Base-by-base conservation (phyloP, 129 eudicot genomes). In the Pittosporum tobira region DNA sequence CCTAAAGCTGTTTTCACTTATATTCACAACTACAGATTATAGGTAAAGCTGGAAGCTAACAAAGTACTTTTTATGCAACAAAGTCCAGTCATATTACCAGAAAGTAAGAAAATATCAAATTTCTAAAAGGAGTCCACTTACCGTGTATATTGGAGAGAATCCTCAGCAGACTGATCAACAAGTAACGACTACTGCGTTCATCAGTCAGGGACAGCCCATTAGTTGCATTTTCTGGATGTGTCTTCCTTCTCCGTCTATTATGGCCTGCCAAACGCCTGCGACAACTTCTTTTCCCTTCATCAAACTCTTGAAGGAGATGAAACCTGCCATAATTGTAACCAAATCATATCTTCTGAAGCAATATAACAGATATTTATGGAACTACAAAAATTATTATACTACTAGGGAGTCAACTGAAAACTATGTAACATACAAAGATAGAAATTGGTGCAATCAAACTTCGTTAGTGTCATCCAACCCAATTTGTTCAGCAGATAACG, bases 201-300 rank as follows among this genome's bases (percentile, higher is more conserved):
- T 70, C 75, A 34, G 62, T 70, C 28, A n/a, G 11, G 24, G 69
- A 16, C 19, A 46, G 28, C 24, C 29, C 51, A 54, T 48, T 64
- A 12, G 50, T 37, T 52, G 42, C 61, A 55, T 61, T 21, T 7
- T 70, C 75, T 30, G 69, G 69, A 36, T 70, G 58, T 23, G 75
- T 63, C 29, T 70, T 70, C 64, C 75, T 70, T 16, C 75, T 64
- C 30, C 75, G 46, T 46, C 65, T 70, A 54, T 70, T 70, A 55
- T 70, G 75, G 59, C 75, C 75, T 6, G 75, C 75, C 36, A 70
- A 62, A 42, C 75, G 75, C 38, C 69, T 52, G 34, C 75, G 52
- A 63, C 75, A 70, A 54, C 75, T 70, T 54, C 75, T 59, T 52
- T 62, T 70, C 19, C 69, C 75, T 62, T 70, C 69, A 62, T 70